phyloP scores from a whole-genome alignment of 2,329 filamentous ascomycete genomes.

The Aspergillus quadrilineatus region DNA sequence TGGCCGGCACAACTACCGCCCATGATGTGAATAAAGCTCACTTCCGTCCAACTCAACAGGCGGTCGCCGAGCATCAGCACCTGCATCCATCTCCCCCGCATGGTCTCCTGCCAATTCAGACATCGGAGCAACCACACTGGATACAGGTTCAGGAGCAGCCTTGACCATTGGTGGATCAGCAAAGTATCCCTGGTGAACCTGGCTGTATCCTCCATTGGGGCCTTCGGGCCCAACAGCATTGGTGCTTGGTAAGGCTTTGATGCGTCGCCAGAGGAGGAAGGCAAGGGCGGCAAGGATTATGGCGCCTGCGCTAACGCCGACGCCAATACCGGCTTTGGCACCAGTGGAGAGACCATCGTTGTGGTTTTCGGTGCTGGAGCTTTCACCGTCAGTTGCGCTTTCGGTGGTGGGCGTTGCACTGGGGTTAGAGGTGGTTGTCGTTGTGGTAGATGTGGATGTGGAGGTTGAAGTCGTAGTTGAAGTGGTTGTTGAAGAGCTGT shows the following conservation, averaged over 20 bases:
- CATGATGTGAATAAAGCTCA: background rate
- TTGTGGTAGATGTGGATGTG: background rate
- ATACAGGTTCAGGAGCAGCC: background rate
- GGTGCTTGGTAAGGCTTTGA: background rate
- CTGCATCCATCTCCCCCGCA: conserved; percentile 4
- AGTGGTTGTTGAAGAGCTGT: background rate
- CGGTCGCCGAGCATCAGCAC: background rate
- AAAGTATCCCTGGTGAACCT: background rate
- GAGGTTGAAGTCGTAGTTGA: background rate
- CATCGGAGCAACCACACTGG: background rate
- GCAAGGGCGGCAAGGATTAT: conserved; percentile 9
- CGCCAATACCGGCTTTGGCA: conserved; percentile 14
- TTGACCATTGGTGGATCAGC: conserved; percentile 1
- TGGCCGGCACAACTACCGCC: background rate
- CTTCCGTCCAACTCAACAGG: conserved; percentile 5
- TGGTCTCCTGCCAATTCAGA: conserved; percentile 1
- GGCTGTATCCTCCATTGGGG: background rate
- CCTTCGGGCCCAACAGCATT: background rate
- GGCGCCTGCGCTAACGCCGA: conserved; percentile 4
- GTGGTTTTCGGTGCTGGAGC: background rate
- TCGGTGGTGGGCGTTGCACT: background rate
- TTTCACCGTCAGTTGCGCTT: background rate
- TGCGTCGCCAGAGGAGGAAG: conserved; percentile 5
- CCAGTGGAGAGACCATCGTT: conserved; percentile 4
- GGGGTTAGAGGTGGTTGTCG: background rate